Percentiles rank a stretch among this genome's conserved stretches.
These are phyloP conservation scores for Paralagenidium karlingii DNA, from an alignment of 352 stramenopile genomes.

Conservation along the genomic window DNA sequence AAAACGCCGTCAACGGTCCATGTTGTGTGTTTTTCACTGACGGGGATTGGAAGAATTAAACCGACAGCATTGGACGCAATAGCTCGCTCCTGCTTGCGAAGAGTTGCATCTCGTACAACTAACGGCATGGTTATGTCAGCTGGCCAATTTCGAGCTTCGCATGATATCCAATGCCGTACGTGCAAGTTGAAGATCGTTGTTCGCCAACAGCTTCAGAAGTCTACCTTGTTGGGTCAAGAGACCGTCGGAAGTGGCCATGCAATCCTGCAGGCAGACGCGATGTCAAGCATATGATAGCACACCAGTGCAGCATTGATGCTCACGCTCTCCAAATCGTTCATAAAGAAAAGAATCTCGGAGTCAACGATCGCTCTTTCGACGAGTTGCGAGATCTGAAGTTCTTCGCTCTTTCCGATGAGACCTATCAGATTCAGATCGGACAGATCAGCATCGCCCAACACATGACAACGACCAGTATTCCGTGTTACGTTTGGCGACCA, in stretches of 20 bases:
- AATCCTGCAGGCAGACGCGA: slow-evolving; percentile 7
- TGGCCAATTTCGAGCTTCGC: slow-evolving; percentile 10
- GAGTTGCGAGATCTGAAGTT: slow-evolving; percentile 23
- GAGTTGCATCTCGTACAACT: not conserved
- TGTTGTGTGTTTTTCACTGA: slow-evolving; percentile 1
- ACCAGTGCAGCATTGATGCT: too few relatives aligned
- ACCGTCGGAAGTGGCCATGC: slow-evolving; percentile 27
- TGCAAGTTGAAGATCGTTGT: slow-evolving; percentile 25
- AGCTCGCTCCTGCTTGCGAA: slow-evolving; percentile 5
- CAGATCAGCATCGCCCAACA: not conserved
- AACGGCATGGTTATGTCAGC: not conserved
- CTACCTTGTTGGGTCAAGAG: slow-evolving; percentile 34
- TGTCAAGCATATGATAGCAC: not conserved
- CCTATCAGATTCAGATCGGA: slow-evolving; percentile 11
- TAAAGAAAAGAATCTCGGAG: slow-evolving; percentile 58
- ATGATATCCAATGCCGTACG: too few relatives aligned
- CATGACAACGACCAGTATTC: not conserved
- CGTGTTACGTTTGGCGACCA: slow-evolving; percentile 26
- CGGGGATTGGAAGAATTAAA: slow-evolving; percentile 7
- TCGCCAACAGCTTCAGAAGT: slow-evolving; percentile 20
- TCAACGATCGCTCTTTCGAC: slow-evolving; percentile 50
- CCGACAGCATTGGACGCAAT: slow-evolving; percentile 18
- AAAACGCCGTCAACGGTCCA: not conserved
- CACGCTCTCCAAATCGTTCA: slow-evolving; percentile 58
- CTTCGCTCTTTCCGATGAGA: slow-evolving; percentile 23